A percentile compares a stretch with the other conserved stretches of the same genome.
Evolutionary conservation across 805 yeast genomes (phyloP).

Genomic region (Ogataea neopini): DNA sequence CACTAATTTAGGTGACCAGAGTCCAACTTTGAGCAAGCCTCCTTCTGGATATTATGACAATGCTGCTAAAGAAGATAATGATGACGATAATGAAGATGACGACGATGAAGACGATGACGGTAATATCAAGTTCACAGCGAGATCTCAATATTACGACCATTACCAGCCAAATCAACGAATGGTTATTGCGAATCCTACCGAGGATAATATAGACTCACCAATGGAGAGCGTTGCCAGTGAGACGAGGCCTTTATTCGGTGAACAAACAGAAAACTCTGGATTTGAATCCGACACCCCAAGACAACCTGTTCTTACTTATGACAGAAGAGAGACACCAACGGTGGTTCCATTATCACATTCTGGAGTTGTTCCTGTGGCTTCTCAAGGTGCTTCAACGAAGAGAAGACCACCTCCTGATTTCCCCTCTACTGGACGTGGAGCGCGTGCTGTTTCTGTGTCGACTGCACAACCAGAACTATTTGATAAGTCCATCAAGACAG

Average conservation of each 20-base stretch:
- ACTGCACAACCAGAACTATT: constrained; percentile 37
- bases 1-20: not conserved
- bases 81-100: constrained; percentile 21
- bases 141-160: constrained; percentile 34
- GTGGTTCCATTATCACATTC: constrained; percentile 35
- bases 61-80: not conserved
- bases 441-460: constrained; percentile 38
- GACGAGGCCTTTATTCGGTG: constrained; percentile 7
- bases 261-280: constrained; percentile 4
- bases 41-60: not conserved
- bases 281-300: constrained; percentile 8
- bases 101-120: constrained; percentile 20
- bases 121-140: constrained; percentile 36
- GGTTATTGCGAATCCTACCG: constrained; percentile 27
- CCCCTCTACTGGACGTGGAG: constrained; percentile 39
- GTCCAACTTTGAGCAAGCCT: constrained; percentile 1
- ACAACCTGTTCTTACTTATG: constrained; percentile 30
- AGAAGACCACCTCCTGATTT: constrained; percentile 44
- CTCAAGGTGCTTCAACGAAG: constrained; percentile 5
- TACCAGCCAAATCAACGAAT: constrained; percentile 25
- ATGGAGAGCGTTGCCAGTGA: constrained; percentile 6
- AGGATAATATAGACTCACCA: constrained; percentile 6
- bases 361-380: constrained; percentile 20
- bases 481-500: constrained; percentile 13
- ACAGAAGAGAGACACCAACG: constrained; percentile 39